These are phyloP conservation scores for Pleurotus citrinopileatus DNA, from an alignment of 768 basidiomycete species.

Conservation along the genomic window DNA sequence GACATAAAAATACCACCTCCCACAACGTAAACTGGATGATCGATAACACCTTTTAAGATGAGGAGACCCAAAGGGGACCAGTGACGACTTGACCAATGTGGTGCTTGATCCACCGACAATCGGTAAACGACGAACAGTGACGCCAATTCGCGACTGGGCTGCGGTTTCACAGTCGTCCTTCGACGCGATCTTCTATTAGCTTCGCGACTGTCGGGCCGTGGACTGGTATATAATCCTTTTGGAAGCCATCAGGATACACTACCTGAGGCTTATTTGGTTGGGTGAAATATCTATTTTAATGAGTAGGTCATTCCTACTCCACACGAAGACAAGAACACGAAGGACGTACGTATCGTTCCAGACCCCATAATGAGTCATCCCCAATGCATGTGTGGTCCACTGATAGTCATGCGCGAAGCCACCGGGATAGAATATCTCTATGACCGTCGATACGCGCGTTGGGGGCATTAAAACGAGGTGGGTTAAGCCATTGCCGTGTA, in stretches of 20 bases:
- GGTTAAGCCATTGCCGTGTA: slow-evolving; percentile 81
- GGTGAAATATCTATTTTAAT: slow-evolving; percentile 34
- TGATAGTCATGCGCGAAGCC: slow-evolving; percentile 88
- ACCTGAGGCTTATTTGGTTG: slow-evolving; percentile 42
- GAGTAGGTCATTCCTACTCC: too few species aligned
- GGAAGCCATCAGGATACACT: slow-evolving; percentile 83
- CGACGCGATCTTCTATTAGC: slow-evolving; percentile 68
- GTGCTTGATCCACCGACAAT: too few species aligned
- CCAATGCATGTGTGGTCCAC: slow-evolving; percentile 73
- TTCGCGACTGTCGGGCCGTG: slow-evolving; percentile 61
- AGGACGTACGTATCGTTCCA: slow-evolving; percentile 76
- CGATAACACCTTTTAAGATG: too few species aligned
- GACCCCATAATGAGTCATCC: slow-evolving; percentile 72
- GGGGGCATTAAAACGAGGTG: slow-evolving; percentile 85
- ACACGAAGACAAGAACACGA: not conserved
- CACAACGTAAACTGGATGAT: too few species aligned
- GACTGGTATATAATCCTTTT: slow-evolving; percentile 74
- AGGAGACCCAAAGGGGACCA: too few species aligned
- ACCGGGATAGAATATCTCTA: slow-evolving; percentile 79
- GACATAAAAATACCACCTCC: too few species aligned
- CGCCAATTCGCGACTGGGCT: too few species aligned
- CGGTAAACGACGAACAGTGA: too few species aligned
- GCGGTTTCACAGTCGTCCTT: slow-evolving; percentile 16
- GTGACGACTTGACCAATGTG: too few species aligned
- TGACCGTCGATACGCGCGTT: slow-evolving; percentile 72